These are phyloP conservation scores for Omphalotus guepiniiformis DNA, from an alignment of 768 basidiomycete genomes.

Conservation along the genomic window DNA sequence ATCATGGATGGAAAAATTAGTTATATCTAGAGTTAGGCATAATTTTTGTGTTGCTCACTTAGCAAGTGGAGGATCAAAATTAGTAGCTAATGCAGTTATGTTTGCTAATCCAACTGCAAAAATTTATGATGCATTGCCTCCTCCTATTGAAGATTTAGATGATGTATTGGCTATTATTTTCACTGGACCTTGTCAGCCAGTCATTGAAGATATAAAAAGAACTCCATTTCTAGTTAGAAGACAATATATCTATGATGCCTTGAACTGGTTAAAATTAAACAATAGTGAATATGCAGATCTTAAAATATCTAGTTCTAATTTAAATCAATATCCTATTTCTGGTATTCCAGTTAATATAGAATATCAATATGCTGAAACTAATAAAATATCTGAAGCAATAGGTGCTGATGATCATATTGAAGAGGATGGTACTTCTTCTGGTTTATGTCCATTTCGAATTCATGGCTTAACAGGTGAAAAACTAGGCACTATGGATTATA, in stretches of 20 bases:
- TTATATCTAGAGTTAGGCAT: background rate
- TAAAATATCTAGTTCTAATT: slow-evolving; percentile 1
- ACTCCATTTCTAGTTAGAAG: slow-evolving; percentile 14
- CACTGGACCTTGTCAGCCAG: slow-evolving; percentile 22
- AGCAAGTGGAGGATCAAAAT: background rate
- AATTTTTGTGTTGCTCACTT: background rate
- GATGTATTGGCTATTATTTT: slow-evolving; percentile 29
- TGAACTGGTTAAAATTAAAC: slow-evolving; percentile 13
- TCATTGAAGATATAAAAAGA: slow-evolving; percentile 11
- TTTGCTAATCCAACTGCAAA: slow-evolving; percentile 11
- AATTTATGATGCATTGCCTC: slow-evolving; percentile 29
- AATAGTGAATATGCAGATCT: slow-evolving; percentile 13
- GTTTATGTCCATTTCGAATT: slow-evolving; percentile 20
- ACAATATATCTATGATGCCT: background rate
- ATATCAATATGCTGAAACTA: slow-evolving; percentile 14
- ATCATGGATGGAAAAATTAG: background rate
- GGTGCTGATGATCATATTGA: slow-evolving; percentile 1
- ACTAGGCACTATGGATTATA: slow-evolving; percentile 1
- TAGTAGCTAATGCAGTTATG: background rate
- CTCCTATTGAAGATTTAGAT: slow-evolving; percentile 24
- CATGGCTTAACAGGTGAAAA: slow-evolving; percentile 18
- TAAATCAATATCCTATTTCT: slow-evolving; percentile 12
- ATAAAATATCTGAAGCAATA: slow-evolving; percentile 14
- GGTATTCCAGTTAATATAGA: slow-evolving; percentile 21
- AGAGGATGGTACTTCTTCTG: slow-evolving; percentile 11